phyloP scores from a whole-genome alignment of 2,329 filamentous ascomycete species.

The Periglandula ipomoeae region DNA sequence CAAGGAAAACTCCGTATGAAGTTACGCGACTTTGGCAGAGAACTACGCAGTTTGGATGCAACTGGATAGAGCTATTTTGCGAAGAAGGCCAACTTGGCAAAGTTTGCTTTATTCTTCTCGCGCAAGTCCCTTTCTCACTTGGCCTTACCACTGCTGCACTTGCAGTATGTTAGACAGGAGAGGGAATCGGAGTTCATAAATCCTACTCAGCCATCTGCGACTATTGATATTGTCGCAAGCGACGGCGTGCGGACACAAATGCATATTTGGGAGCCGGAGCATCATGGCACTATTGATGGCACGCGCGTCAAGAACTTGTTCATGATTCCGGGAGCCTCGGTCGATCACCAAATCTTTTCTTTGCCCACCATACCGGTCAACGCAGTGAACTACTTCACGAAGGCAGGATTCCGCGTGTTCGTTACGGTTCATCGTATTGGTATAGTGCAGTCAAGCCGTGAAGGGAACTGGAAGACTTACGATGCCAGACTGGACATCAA shows the following conservation, averaged over 20 bases:
- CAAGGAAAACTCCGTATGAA: not conserved
- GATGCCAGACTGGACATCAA: slow-evolving; percentile 51
- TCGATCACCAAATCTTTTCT: slow-evolving; percentile 54
- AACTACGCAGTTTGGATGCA: not conserved
- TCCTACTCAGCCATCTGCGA: slow-evolving; percentile 33
- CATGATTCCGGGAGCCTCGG: slow-evolving; percentile 53
- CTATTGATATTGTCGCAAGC: slow-evolving; percentile 36
- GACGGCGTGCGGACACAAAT: slow-evolving; percentile 45
- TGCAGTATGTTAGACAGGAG: slow-evolving; percentile 42
- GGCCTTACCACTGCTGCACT: slow-evolving; percentile 41
- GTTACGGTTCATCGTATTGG: slow-evolving; percentile 50
- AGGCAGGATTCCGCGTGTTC: slow-evolving; percentile 51
- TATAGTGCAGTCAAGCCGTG: slow-evolving; percentile 34
- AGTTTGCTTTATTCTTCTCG: slow-evolving; percentile 48
- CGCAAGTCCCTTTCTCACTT: slow-evolving; percentile 43
- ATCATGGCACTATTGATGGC: slow-evolving; percentile 21
- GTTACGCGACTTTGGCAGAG: not conserved
- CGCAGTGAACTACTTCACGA: slow-evolving; percentile 52
- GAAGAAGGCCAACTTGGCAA: slow-evolving; percentile 34
- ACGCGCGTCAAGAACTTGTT: slow-evolving; percentile 38
- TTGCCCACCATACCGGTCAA: slow-evolving; percentile 55
- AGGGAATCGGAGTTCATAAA: slow-evolving; percentile 43
- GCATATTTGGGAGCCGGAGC: slow-evolving; percentile 47
- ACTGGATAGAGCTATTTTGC: slow-evolving; percentile 15
- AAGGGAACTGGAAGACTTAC: slow-evolving; percentile 47